Base-by-base conservation (phyloP, 2,329 filamentous ascomycete species). In the Neopestalotiopsis sp. region DNA sequence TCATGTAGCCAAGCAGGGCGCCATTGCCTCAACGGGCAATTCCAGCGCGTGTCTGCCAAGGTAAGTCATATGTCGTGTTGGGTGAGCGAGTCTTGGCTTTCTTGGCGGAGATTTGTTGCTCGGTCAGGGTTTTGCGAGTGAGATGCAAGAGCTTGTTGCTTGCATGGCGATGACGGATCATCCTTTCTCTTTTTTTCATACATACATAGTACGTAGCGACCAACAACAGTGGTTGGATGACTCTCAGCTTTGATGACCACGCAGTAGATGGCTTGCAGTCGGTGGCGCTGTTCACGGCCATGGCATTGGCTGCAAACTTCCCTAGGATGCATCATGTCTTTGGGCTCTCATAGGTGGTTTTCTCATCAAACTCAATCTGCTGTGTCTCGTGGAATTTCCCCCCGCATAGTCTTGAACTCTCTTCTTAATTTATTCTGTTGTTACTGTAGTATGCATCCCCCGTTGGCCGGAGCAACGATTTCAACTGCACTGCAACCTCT, bases 331-430 rank as follows among this genome's bases (percentile, higher is more conserved):
- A 53, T 17, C 45, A 53, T 53, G 17, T 53, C n/a, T 24, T 53
- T 17, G 17, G 17, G 17, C 45, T 53, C 45, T 53, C 45, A 53
- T 53, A 24, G 45, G 45, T 53, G 45, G 17, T 20, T 53, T n/a
- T 53, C 45, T 53, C 45, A 53, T 53, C 45, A 53, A 53, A 53
- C 45, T 53, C 10, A 53, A 53, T 53, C 45, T 53, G 45, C 10
- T 53, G 45, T 53, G 45, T 53, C 45, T 53, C 45, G 45, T 53
- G 45, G 45, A 49, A n/a, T 53, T 53, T 20, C 17, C 45, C 42
- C 45, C 45, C 45, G 45, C 45, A 59, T 59, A 59, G 57, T 59
- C 57, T 59, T 53, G 45, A 53, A 53, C 45, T 53, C 45, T 53
- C 17, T n/a, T 17, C 45, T 53, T 24, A 53, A 53, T 53, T 53